Conservation (phyloP, 768 basidiomycete species). For the Pleurotus tuoliensis region DNA sequence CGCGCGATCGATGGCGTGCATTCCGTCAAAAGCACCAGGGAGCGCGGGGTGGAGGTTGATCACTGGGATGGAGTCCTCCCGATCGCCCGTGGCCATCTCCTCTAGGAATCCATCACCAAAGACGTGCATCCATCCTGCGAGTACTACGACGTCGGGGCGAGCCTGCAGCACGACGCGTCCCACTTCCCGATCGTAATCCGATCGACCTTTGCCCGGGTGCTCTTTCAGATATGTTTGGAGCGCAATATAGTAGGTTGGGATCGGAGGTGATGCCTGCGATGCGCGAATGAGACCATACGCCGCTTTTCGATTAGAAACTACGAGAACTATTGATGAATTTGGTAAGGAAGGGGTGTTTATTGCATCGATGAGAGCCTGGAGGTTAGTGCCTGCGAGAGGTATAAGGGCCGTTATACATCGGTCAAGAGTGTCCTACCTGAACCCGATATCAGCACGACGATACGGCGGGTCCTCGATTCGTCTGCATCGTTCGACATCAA, state of each 20-base stretch:
- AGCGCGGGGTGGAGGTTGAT: conserved; percentile 97
- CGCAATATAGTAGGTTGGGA: conserved; percentile 78
- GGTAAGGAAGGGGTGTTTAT: conserved; percentile 72
- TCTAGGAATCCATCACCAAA: conserved; percentile 45
- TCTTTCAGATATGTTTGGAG: conserved; percentile 81
- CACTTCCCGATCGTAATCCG: conserved; percentile 83
- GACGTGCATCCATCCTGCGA: conserved; percentile 98
- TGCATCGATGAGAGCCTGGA: conserved; percentile 94
- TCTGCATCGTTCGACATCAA: not conserved
- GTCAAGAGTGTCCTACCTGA: conserved; percentile 33
- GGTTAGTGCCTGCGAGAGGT: conserved; percentile 71
- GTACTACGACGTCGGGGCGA: conserved; percentile 80
- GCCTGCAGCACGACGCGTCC: conserved; percentile 59
- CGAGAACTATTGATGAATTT: conserved; percentile 66
- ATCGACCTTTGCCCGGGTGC: conserved; percentile 61
- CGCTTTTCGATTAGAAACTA: conserved; percentile 88
- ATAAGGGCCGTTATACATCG: not conserved
- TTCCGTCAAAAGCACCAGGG: conserved; percentile 94
- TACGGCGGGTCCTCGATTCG: conserved; percentile 18
- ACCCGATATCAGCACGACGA: conserved; percentile 50
- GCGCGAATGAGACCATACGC: conserved; percentile 91
- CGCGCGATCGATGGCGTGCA: conserved; percentile 86
- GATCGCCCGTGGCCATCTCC: conserved; percentile 5
- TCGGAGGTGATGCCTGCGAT: conserved; percentile 60
- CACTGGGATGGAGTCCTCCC: conserved; percentile 57